A percentile compares a stretch with the other conserved stretches of the same genome.
phyloP scores from a whole-genome alignment of 768 basidiomycete genomes.

The Tulasnella sp. region DNA sequence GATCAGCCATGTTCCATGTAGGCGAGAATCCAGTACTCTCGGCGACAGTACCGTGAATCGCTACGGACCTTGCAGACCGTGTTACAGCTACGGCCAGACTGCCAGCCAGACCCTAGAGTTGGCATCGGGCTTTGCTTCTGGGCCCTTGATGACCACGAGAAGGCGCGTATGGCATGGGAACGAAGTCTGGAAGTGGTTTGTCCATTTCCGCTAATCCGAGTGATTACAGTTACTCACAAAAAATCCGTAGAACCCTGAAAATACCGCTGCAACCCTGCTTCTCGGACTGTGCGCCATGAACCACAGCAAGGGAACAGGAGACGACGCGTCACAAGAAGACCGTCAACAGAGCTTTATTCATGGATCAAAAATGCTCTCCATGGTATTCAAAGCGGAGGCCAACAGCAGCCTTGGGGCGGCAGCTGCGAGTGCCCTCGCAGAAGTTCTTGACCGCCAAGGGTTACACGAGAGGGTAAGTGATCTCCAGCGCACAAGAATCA shows the following conservation, averaged over 20 bases:
- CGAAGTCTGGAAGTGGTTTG: conserved; percentile 75
- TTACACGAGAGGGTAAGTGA: conserved; percentile 45
- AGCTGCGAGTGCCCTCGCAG: conserved; percentile 74
- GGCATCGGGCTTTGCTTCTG: conserved; percentile 93
- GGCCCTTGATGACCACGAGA: conserved; percentile 73
- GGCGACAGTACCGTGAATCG: conserved; percentile 65
- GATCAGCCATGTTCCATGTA: conserved; percentile 26
- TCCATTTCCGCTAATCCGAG: background rate
- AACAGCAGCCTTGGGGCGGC: conserved; percentile 56
- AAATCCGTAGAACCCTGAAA: conserved; percentile 51
- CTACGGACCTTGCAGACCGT: conserved; percentile 81
- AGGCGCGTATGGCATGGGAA: conserved; percentile 85
- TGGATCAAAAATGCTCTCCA: conserved; percentile 4
- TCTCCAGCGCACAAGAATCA: background rate
- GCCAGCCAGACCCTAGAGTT: conserved; percentile 85
- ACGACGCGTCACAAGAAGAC: conserved; percentile 52
- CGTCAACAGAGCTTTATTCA: conserved; percentile 30
- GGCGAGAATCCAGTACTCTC: conserved; percentile 79
- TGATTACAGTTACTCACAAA: background rate
- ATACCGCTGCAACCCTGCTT: conserved; percentile 71
- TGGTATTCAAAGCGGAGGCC: conserved; percentile 54
- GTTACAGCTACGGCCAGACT: conserved; percentile 62
- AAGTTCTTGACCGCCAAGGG: conserved; percentile 64
- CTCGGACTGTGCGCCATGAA: conserved; percentile 84
- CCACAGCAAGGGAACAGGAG: conserved; percentile 48